Evolutionary conservation across 2,329 filamentous ascomycete species (phyloP), one percentile per base, ranked within the genome.

Genomic region (Penicillium sp.): DNA sequence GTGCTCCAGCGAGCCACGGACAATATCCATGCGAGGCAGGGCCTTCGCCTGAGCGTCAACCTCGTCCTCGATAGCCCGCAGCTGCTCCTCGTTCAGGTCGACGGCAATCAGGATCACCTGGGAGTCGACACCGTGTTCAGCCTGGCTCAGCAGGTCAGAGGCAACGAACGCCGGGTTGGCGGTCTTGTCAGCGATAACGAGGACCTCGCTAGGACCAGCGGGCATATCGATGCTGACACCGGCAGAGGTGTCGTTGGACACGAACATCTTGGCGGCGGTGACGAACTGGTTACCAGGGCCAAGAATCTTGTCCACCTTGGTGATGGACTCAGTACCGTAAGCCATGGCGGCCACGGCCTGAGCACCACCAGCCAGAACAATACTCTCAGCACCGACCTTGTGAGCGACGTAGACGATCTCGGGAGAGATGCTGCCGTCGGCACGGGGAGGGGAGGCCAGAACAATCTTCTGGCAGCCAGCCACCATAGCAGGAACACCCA

Each of bases 221-320:
- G 95, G 95, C 95, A 99, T 99, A 75, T 99, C 95, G 72, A 99
- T 99, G 78, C 92, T 90, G 44, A 97, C 93, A 24, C 92, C 91
- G 13, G 95, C 95, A 63, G 93, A 96, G 49, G 95, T 98, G 76
- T 99, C 95, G 78, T 99, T 99, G 79, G 90, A 92, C 47, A 99
- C 95, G 71, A 93, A 86, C 95, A 99, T 99, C 86, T 99, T 99
- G 56, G 92, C 95, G 0, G 95, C 95, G 0, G 95, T 99, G 44
- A 99, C 95, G 75, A 98, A 99, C 78, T 98, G 95, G 80, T 99
- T 99, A 38, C 95, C 95, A 2, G 95, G 95, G 0, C 95, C 95
- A 13, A 98, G 87, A 70, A 99, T 97, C 86, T 99, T 99, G 84
- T 99, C 95, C 8, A 99, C 95, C 82, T 99, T 99, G 78, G 84